A percentile compares a stretch with the other conserved stretches of the same genome.
Conservation (phyloP, 352 stramenopile genomes). For the Peronospora belbahrii region DNA sequence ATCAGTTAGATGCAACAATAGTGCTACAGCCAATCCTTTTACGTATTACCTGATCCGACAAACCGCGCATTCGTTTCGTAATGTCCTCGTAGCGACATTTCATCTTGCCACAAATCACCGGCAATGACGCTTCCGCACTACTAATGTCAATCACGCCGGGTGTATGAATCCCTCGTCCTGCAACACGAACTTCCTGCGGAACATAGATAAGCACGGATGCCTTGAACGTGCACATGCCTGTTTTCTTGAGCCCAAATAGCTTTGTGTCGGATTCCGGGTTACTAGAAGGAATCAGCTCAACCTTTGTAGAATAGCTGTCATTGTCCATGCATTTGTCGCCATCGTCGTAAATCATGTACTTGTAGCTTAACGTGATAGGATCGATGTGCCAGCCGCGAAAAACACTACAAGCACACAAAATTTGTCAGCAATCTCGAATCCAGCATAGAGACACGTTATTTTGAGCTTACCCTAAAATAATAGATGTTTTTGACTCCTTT, state of each 20-base stretch:
- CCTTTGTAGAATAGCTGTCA: constrained; percentile 33
- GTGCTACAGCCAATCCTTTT: background rate
- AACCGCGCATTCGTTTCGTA: constrained; percentile 32
- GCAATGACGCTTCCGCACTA: constrained; percentile 40
- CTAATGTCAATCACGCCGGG: constrained; percentile 61
- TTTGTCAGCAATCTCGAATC: constrained; percentile 2
- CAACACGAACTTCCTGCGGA: constrained; percentile 28
- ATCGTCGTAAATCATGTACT: constrained; percentile 72
- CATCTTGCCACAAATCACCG: constrained; percentile 61
- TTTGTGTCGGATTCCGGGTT: constrained; percentile 31
- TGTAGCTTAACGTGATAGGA: constrained; percentile 69
- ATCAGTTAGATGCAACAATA: background rate
- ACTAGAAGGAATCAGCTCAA: constrained; percentile 48
- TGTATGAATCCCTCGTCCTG: constrained; percentile 51
- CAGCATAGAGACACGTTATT: background rate
- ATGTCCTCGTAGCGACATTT: constrained; percentile 59
- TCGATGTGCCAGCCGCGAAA: constrained; percentile 75
- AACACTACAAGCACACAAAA: constrained; percentile 33
- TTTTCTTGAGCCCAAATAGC: constrained; percentile 48
- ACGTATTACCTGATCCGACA: constrained; percentile 47
- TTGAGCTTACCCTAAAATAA: constrained; percentile 43
- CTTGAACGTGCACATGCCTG: constrained; percentile 48
- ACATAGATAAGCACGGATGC: constrained; percentile 45
- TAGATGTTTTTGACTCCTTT: constrained; percentile 22
- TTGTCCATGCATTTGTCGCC: constrained; percentile 52